Evolutionary conservation across 306 rosid species (phyloP), one percentile per base, ranked within the genome.

Genomic region (Styphnolobium japonicum): DNA sequence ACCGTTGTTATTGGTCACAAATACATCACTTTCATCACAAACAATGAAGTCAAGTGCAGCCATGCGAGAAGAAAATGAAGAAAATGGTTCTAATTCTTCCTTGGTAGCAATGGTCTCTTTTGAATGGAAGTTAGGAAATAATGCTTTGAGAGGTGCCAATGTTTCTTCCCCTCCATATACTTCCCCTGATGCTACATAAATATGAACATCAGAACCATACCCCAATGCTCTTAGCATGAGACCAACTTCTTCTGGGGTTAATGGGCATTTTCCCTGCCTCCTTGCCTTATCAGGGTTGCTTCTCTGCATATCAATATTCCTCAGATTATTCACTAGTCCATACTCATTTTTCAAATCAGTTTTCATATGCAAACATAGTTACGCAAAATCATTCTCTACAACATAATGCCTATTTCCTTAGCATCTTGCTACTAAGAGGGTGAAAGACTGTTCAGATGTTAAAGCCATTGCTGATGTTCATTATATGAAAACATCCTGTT

Each of bases 221-320:
- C 99, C 99, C 77, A 96, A 81, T 3, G 94, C 99, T 88, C 99
- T 93, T 61, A 96, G 86, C 99, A 96, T 93, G 84, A 96, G 90
- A 84, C 98, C 99, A 67, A 93, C 99, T 89, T 96, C 99, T 89
- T 91, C 98, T 15, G 99, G 99, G 73, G 99, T 96, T 56, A 96
- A 92, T 51, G 99, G 99, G 83, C 99, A 96, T 87, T 73, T 96
- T 71, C 99, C 98, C 80, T 93, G 99, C 85, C 98, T 96, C 89
- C 99, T 90, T 83, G 86, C 91, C 87, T 90, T 96, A 27, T 93
- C 97, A 65, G 99, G 98, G 76, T 96, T 93, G 88, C 89, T 86
- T 75, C 42, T 85, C 96, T 96, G 93, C 91, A 88, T 68, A 63
- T 80, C 75, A 76, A 87, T 75, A 55, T 65, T 49, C 34, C 29